These are phyloP conservation scores for Calonectria hongkongensis DNA, from an alignment of 2,329 filamentous ascomycete genomes.

Conservation along the genomic window DNA sequence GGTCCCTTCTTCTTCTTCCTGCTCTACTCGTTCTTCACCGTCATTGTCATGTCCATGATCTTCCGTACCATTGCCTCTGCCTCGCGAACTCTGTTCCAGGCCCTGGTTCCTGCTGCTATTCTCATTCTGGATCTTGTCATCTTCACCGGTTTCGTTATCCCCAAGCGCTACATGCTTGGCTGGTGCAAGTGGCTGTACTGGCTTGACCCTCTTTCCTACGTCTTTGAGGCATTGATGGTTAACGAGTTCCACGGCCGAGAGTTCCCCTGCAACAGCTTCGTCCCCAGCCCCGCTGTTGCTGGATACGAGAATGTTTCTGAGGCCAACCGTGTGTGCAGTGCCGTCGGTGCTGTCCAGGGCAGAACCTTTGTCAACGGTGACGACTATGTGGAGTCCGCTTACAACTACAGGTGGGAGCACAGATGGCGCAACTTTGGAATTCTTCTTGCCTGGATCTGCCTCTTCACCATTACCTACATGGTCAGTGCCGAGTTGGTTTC, in stretches of 20 bases:
- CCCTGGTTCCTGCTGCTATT: constrained; percentile 55
- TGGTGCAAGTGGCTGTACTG: constrained; percentile 93
- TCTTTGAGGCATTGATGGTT: constrained; percentile 86
- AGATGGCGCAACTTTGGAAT: constrained; percentile 85
- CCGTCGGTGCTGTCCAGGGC: constrained; percentile 68
- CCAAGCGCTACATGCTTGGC: constrained; percentile 80
- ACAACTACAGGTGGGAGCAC: constrained; percentile 74
- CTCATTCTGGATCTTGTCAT: constrained; percentile 70
- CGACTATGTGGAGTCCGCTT: constrained; percentile 63
- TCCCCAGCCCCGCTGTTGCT: constrained; percentile 60
- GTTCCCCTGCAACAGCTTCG: constrained; percentile 71
- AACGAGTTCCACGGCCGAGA: constrained; percentile 85
- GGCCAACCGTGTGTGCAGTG: constrained; percentile 65
- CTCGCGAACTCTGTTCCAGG: constrained; percentile 55
- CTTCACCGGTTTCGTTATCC: constrained; percentile 82
- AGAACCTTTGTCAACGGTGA: constrained; percentile 66
- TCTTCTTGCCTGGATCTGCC: constrained; percentile 77
- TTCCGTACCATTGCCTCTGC: constrained; percentile 65
- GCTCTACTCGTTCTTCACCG: constrained; percentile 83
- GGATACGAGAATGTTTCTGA: constrained; percentile 53
- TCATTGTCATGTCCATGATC: constrained; percentile 81
- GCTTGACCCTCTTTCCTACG: constrained; percentile 85
- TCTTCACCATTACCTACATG: constrained; percentile 78
- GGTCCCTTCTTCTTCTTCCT: constrained; percentile 91
- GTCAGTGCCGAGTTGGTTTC: constrained; percentile 79